Base-by-base conservation (phyloP, 2,329 filamentous ascomycete genomes). In the Aspergillus nomiae region DNA sequence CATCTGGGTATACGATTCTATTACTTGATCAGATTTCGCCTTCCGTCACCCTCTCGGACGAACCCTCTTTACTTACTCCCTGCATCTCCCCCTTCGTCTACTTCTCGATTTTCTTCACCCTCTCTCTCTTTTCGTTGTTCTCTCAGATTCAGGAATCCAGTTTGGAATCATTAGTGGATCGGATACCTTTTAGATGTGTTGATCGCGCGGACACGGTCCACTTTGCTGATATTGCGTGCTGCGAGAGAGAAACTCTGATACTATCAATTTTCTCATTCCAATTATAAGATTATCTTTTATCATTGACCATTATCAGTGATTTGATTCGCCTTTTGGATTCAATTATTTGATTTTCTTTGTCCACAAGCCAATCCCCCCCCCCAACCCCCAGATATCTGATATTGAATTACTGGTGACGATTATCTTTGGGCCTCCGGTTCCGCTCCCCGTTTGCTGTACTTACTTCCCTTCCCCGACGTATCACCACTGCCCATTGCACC, bases 341-440 rank as follows among this genome's bases (percentile, higher is more conserved):
- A 26, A 26, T 48, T 48, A 26, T 48, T 16, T 28, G 12, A 26
- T 48, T 48, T 28, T 28, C 24, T 48, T 48, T 48, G 45, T 48
- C 24, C 24, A 46, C n/a, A 36, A 7, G 5, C 10, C 19, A 28
- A 28, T 19, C 21, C 21, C n/a, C 41, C n/a, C 41, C n/a, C 41
- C 24, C 46, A n/a, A 26, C 14, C 32, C 51, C 51, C 48, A 11
- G 30, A 51, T 36, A 24, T 51, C 55, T 28, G 45, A 38, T 41
- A 24, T 43, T 51, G 36, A 50, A 19, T 60, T 46, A 56, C 65
- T 65, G 58, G 36, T 56, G 59, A 45, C 43, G 19, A 53, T 46
- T 60, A 60, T 67, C 56, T 28, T 28, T 59, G 5, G 48, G 16
- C 51, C 62, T 56, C 62, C 59, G 61, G 63, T 69, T 70, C 65